Evolutionary conservation across 768 basidiomycete genomes (phyloP), one percentile per base, ranked within the genome.

Genomic region (Agrocybe praecox): DNA sequence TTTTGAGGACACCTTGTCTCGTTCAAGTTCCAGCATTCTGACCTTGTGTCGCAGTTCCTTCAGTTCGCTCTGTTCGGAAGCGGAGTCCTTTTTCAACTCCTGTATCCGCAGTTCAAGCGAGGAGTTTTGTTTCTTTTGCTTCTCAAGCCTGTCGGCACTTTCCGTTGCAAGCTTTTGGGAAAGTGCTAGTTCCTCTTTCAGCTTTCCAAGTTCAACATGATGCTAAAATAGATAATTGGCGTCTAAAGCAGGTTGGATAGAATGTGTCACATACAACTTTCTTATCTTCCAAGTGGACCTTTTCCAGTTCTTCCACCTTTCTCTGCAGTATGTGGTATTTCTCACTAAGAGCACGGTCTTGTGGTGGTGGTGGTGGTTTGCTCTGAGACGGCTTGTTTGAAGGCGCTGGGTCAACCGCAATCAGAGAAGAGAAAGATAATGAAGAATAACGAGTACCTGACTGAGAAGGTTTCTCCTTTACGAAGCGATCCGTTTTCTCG

Each of bases 291-390:
- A 76, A 69, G 63, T 87, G 86, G n/a, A 85, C 68, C 53, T 69
- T 72, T 70, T 90, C 85, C 6, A 89, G 67, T 15, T 87, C 83
- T 32, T 87, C 84, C 0, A 92, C 78, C 61, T 87, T 86, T 58
- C 76, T 78, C 65, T 88, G 82, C 19, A 90, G 78, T 15, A 69
- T 56, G 7, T 79, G 76, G 61, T 85, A 85, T 18, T 81, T 77
- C 53, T 89, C 86, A 7, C 66, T 68, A 2, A 63, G 59, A 12
- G 68, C 69, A 23, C 62, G 62, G 12, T 65, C 44, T 46, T 55
- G 52, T 8, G 58, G 46, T n/a, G 58, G 56, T 54, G 67, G 68
- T 24, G 49, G 11, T 29, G 53, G 26, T 50, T 68, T 46, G 58
- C 52, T 49, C 4, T 61, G 51, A 19, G 63, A 66, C 0, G 72